A percentile compares a stretch with the other conserved stretches of the same genome.
Evolutionary conservation across 2,329 filamentous ascomycete species (phyloP).

Genomic region (Scortechinia acanthostroma): DNA sequence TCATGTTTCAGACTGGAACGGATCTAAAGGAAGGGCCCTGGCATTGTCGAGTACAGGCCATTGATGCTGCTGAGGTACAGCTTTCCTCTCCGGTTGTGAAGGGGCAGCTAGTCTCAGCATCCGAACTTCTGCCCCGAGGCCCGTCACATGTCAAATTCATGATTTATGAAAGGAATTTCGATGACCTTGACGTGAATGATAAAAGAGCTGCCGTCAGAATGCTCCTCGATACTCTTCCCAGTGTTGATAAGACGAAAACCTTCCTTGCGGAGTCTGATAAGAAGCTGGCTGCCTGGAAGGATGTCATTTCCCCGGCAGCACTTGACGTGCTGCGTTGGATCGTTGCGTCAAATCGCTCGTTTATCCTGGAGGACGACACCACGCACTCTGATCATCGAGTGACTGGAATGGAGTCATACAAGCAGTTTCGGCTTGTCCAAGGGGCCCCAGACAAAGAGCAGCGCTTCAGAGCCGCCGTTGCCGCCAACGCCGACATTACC

Average conservation of each 20-base stretch:
- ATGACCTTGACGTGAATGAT: slow-evolving; percentile 31
- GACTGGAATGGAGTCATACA: slow-evolving; percentile 55
- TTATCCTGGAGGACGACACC: slow-evolving; percentile 69
- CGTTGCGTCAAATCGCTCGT: slow-evolving; percentile 80
- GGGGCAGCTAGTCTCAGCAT: not conserved
- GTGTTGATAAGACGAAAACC: slow-evolving; percentile 46
- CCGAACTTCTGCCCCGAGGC: too few relatives aligned
- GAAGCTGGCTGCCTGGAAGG: slow-evolving; percentile 28
- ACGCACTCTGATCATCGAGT: slow-evolving; percentile 23
- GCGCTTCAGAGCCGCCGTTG: slow-evolving; percentile 60
- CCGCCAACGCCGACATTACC: slow-evolving; percentile 13
- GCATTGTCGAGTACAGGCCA: not conserved
- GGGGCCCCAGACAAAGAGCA: slow-evolving; percentile 82
- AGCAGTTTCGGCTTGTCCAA: slow-evolving; percentile 83
- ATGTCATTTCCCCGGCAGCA: slow-evolving; percentile 56
- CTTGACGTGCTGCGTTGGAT: slow-evolving; percentile 76
- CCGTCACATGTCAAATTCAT: slow-evolving; percentile 14
- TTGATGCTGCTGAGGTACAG: not conserved
- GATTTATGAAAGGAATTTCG: slow-evolving; percentile 48
- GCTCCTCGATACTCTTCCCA: slow-evolving; percentile 50
- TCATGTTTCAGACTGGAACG: too few relatives aligned
- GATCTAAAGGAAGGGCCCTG: not conserved
- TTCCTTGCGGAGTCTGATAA: slow-evolving; percentile 31
- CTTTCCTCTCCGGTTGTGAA: slow-evolving; percentile 11
- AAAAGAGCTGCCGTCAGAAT: slow-evolving; percentile 43